These are phyloP conservation scores for Iodosphaeria phyllophila DNA, from an alignment of 2,329 filamentous ascomycete genomes.

Conservation along the genomic window DNA sequence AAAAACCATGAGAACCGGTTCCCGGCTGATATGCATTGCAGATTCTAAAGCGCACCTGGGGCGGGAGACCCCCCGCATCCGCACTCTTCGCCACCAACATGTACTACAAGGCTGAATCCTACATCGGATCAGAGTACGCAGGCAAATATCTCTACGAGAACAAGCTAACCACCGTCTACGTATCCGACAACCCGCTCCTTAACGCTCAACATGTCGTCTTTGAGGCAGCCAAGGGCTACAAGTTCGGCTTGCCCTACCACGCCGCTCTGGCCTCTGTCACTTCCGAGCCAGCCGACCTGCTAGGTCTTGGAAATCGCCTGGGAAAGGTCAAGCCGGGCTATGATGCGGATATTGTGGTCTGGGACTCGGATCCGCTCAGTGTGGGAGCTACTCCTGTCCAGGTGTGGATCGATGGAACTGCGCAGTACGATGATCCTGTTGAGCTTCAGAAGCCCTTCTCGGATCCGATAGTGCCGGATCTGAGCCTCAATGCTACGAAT, in stretches of 20 bases:
- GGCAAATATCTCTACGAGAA: constrained; percentile 47
- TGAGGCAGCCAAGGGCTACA: constrained; percentile 40
- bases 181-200: constrained; percentile 52
- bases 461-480: constrained; percentile 19
- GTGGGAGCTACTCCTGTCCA: constrained; percentile 39
- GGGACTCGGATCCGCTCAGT: constrained; percentile 43
- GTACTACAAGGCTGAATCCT: constrained; percentile 53
- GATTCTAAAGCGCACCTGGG: constrained; percentile 37
- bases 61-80: constrained; percentile 30
- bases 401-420: constrained; percentile 43
- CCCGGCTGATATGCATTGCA: no score
- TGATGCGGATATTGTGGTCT: constrained; percentile 41
- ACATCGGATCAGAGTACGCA: constrained; percentile 44
- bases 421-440: constrained; percentile 35
- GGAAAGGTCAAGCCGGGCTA: constrained; percentile 43
- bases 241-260: constrained; percentile 42
- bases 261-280: constrained; percentile 39
- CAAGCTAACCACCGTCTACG: constrained; percentile 46
- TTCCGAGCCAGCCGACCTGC: constrained; percentile 34
- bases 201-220: constrained; percentile 54
- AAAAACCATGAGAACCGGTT: no score
- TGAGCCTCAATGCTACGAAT: constrained; percentile 19
- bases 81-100: constrained; percentile 56
- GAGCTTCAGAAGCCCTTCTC: constrained; percentile 30
- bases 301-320: constrained; percentile 36